Evolutionary conservation across 345 rosid species (phyloP), one percentile per base, ranked within the genome.

Genomic region (Gossypium rotundifolium): DNA sequence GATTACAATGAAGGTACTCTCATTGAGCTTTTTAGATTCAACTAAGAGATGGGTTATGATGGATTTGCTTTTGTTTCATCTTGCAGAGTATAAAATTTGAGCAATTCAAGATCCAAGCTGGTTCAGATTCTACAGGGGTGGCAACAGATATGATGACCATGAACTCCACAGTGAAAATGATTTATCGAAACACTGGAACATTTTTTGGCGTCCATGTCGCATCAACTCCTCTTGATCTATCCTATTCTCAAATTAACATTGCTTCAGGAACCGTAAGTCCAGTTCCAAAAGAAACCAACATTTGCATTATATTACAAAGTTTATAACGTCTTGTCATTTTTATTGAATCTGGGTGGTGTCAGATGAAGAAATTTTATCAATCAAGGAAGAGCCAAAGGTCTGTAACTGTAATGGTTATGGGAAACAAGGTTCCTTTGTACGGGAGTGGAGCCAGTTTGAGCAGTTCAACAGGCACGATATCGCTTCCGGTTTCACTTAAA

Each of bases 161-260:
- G 77, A 93, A 93, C 57, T 91, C 99, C 6, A 93, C 96, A 1
- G 75, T 90, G 54, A 91, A 84, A 76, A 80, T 95, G 88, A 71
- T 83, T 58, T 95, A 95, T 72, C 83, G 92, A 0, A 95, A 93
- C 88, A 90, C 88, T 0, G 99, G 98, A 75, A 91, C 98, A 11
- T 95, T 95, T 79, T 95, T 95, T 42, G 99, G 99, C 11, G 94
- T 91, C 49, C 98, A 93, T 72, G 99, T 93, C 18, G 80, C 93
- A 20, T 81, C 99, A 14, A 76, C 93, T 60, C 93, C 96, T 4
- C 53, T 90, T 11, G 98, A 95, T 81, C 93, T 93, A 11, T 77
- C 84, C 17, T 89, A 81, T 78, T 85, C 90, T 29, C 81, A 93
- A 11, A 81, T 93, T 80, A 81, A 79, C 33, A 78, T 95, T 7